A percentile compares a stretch with the other conserved stretches of the same genome.
These are phyloP conservation scores for Verbena officinalis DNA, from an alignment of 257 asterid genomes.

Conservation along the genomic window DNA sequence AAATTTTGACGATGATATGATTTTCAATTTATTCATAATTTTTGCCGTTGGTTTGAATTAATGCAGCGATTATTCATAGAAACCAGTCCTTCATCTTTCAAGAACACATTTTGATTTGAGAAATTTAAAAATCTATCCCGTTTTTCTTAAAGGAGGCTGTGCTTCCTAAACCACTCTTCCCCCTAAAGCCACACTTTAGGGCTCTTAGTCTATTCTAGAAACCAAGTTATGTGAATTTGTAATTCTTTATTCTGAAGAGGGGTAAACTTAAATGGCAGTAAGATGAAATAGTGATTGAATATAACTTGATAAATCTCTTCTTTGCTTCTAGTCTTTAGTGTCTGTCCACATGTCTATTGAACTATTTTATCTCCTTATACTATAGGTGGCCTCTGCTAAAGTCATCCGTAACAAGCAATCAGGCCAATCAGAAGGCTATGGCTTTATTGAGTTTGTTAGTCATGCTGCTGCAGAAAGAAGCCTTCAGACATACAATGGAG, in stretches of 20 bases:
- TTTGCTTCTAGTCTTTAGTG: neutral
- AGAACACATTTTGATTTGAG: neutral
- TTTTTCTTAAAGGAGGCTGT: neutral
- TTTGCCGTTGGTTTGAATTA: neutral
- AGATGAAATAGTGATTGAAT: neutral
- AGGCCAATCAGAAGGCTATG: constrained; percentile 67
- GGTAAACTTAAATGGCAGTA: neutral
- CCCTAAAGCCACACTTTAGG: neutral
- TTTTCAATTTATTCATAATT: neutral
- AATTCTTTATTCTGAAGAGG: neutral
- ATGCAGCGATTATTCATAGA: neutral
- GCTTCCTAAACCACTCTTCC: neutral
- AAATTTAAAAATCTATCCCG: too few species aligned
- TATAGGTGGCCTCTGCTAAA: constrained; percentile 55
- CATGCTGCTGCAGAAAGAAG: constrained; percentile 68
- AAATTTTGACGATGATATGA: neutral
- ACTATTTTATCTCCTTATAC: neutral
- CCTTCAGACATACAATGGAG: constrained; percentile 57
- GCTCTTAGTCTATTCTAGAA: neutral
- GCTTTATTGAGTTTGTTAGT: constrained; percentile 63
- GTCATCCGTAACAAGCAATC: constrained; percentile 72
- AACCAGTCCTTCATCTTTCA: neutral
- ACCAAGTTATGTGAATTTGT: neutral
- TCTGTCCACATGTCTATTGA: neutral
- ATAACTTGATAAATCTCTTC: neutral